These are phyloP conservation scores for Amanita phalloides DNA, from an alignment of 768 basidiomycete species.

Conservation along the genomic window DNA sequence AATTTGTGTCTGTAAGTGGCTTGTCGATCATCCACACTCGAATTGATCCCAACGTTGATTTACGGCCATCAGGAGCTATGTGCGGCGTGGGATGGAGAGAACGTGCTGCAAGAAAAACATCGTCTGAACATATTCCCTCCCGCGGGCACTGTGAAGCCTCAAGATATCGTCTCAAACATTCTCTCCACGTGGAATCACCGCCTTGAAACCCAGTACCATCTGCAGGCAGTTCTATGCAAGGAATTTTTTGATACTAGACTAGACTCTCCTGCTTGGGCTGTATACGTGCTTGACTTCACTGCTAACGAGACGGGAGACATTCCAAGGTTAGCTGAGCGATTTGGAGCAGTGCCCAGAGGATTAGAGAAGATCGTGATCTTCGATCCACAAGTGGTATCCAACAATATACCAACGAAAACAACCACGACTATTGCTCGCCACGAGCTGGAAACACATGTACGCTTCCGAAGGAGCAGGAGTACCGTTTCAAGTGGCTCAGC, in stretches of 20 bases:
- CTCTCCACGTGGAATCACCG: slow-evolving; percentile 8
- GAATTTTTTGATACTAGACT: slow-evolving; percentile 12
- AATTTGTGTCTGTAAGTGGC: slow-evolving; percentile 11
- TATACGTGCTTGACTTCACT: slow-evolving; percentile 16
- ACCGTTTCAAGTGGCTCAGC: background rate
- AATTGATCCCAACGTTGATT: background rate
- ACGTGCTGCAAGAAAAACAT: background rate
- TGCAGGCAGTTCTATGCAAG: slow-evolving; percentile 9
- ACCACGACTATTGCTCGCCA: slow-evolving; percentile 1
- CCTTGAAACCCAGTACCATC: background rate
- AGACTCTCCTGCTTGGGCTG: slow-evolving; percentile 14
- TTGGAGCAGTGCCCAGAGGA: slow-evolving; percentile 13
- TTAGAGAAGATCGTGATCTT: slow-evolving; percentile 14
- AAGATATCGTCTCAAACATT: slow-evolving; percentile 11
- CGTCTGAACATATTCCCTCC: background rate
- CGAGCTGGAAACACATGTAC: slow-evolving; percentile 3
- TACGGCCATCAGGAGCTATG: background rate
- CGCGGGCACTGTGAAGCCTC: slow-evolving; percentile 8
- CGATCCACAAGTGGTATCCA: slow-evolving; percentile 5
- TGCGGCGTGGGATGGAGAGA: background rate
- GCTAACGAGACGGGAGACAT: slow-evolving; percentile 1
- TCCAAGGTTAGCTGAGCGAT: slow-evolving; percentile 10
- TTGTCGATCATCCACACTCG: background rate
- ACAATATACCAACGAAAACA: background rate
- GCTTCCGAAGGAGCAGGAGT: background rate